Percentiles rank a stretch among this genome's conserved stretches.
phyloP scores from a whole-genome alignment of 2,329 filamentous ascomycete species.

The Diaporthe helianthi region DNA sequence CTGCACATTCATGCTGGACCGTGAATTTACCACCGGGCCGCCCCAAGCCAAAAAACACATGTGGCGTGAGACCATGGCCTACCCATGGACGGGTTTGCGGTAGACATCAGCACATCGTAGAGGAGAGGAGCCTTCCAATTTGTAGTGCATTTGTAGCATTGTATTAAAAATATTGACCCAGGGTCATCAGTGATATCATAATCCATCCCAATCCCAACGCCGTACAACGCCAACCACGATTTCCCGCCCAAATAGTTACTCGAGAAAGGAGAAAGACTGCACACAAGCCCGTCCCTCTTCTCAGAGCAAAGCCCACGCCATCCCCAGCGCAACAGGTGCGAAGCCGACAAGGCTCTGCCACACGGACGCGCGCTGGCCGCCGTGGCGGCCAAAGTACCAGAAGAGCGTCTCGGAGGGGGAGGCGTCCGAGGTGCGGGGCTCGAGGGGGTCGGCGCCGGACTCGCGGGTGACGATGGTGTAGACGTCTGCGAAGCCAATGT shows the following conservation, averaged over 20 bases:
- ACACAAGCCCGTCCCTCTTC: background rate
- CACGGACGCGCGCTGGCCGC: conserved; percentile 34
- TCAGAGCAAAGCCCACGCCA: conserved; percentile 44
- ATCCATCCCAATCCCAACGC: background rate
- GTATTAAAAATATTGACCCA: conserved; percentile 4
- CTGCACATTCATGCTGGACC: background rate
- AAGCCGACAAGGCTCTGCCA: conserved; percentile 48
- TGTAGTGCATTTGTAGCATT: background rate
- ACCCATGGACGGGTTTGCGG: too few species aligned
- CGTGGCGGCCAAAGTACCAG: conserved; percentile 40
- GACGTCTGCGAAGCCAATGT: conserved; percentile 78
- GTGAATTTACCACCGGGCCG: too few species aligned
- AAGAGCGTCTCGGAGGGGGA: conserved; percentile 39
- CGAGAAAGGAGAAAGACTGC: rapidly evolving
- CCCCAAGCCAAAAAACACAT: background rate
- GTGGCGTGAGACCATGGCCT: background rate
- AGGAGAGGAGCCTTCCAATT: background rate
- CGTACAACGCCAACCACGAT: conserved; percentile 20
- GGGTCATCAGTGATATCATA: conserved; percentile 27
- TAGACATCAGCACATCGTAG: background rate
- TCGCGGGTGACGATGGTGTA: conserved; percentile 69
- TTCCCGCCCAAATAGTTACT: too few species aligned
- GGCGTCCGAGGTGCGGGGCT: conserved; percentile 32
- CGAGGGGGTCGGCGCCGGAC: conserved; percentile 44
- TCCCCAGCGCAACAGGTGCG: conserved; percentile 49